Evolutionary conservation across 257 asterid species (phyloP).

Genomic region (Rhazya stricta): DNA sequence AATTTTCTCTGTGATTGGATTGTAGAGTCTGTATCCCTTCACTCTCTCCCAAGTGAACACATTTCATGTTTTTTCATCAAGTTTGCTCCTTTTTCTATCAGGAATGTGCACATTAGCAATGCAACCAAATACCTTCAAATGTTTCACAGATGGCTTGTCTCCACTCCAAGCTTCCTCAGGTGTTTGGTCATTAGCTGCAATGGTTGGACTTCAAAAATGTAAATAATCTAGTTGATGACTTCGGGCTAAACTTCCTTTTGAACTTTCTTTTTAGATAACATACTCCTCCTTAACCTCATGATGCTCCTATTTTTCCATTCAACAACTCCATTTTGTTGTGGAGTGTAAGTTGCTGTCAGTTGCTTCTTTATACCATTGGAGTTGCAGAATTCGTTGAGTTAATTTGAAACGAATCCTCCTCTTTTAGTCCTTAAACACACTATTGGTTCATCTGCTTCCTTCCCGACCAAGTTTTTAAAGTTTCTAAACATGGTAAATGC

Average conservation of each 20-base stretch:
- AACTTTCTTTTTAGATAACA: not conserved
- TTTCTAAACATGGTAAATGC: not conserved
- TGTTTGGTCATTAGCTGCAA: no score
- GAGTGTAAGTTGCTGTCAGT: not conserved
- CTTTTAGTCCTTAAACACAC: no score
- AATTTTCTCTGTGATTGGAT: no score
- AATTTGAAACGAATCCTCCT: not conserved
- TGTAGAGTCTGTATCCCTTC: not conserved
- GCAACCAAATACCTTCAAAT: not conserved
- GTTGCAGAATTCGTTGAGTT: not conserved
- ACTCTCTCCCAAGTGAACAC: not conserved
- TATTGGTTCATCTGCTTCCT: no score
- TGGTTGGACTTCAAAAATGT: no score
- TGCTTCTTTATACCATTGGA: not conserved
- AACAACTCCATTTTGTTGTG: not conserved
- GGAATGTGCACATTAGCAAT: no score
- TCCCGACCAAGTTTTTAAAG: not conserved
- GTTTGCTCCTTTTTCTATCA: no score
- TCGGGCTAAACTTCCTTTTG: no score
- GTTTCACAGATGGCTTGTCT: not conserved
- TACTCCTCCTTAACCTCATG: not conserved
- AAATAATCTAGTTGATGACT: no score
- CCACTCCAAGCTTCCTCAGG: not conserved
- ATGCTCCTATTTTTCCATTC: not conserved
- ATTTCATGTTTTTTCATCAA: no score